A percentile compares a stretch with the other conserved stretches of the same genome.
These are phyloP conservation scores for Penicillium angulare DNA, from an alignment of 495 filamentous ascomycete species.

Conservation along the genomic window DNA sequence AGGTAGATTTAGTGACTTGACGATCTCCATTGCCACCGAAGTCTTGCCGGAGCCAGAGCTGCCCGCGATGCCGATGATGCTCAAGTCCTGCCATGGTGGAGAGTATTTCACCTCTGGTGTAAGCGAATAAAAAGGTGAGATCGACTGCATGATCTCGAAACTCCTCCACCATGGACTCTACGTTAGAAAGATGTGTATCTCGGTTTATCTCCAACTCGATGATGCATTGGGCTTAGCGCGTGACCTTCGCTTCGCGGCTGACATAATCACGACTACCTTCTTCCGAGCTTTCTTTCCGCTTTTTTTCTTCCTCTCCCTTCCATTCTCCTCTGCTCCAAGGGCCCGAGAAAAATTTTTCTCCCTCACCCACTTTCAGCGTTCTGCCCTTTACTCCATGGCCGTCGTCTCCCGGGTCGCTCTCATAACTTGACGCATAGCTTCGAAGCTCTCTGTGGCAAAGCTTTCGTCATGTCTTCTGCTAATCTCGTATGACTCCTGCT, in stretches of 20 bases:
- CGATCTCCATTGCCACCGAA: conserved; percentile 89
- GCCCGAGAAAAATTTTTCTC: conserved; percentile 7
- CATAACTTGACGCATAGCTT: conserved; percentile 23
- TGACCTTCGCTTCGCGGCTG: conserved; percentile 20
- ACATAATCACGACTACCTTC: conserved; percentile 19
- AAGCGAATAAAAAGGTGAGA: conserved; percentile 43
- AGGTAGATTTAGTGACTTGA: conserved; percentile 82
- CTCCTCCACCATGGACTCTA: conserved; percentile 3
- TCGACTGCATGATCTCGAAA: conserved; percentile 39
- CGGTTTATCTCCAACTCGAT: conserved; percentile 1
- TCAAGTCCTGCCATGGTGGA: conserved; percentile 90
- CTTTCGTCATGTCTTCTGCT: conserved; percentile 33
- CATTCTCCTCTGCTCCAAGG: conserved; percentile 10
- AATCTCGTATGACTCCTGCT: conserved; percentile 45
- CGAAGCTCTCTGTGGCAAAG: conserved; percentile 5
- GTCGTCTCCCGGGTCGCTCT: conserved; percentile 25
- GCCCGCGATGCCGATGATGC: conserved; percentile 94
- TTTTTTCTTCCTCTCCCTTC: conserved; percentile 10
- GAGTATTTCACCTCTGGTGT: conserved; percentile 66
- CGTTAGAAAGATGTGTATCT: conserved; percentile 4
- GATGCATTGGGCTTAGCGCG: conserved; percentile 25
- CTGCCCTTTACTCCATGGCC: conserved; percentile 30
- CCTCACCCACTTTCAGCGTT: conserved; percentile 17
- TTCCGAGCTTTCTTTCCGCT: conserved; percentile 14
- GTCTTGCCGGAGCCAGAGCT: conserved; percentile 97